These are phyloP conservation scores for Diaporthe vaccinii DNA, from an alignment of 2,329 filamentous ascomycete genomes.

Conservation along the genomic window DNA sequence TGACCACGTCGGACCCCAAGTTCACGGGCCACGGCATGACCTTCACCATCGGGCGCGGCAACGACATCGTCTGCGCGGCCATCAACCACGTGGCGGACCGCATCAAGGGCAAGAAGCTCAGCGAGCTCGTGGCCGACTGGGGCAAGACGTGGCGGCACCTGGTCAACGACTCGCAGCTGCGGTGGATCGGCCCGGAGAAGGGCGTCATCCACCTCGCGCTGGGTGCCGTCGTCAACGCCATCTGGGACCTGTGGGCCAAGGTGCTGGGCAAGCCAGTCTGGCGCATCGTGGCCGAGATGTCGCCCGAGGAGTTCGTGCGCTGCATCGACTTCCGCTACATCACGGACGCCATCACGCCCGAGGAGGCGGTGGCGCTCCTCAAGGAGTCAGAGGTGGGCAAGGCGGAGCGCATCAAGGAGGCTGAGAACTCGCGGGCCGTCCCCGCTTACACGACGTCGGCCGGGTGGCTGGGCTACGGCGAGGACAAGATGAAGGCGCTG, in stretches of 20 bases:
- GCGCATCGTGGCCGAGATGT: conserved; percentile 92
- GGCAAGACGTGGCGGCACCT: conserved; percentile 91
- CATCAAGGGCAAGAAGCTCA: conserved; percentile 80
- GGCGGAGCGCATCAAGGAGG: conserved; percentile 78
- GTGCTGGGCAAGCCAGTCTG: conserved; percentile 88
- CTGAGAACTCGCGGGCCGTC: conserved; percentile 79
- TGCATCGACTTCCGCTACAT: conserved; percentile 97
- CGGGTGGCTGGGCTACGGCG: conserved; percentile 91
- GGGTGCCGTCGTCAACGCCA: conserved; percentile 88
- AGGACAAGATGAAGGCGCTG: conserved; percentile 86
- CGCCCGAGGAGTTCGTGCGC: conserved; percentile 84
- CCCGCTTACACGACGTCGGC: conserved; percentile 93
- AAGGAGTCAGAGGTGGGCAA: conserved; percentile 77
- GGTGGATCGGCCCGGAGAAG: conserved; percentile 96
- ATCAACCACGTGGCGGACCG: conserved; percentile 84
- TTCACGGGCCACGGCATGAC: conserved; percentile 85
- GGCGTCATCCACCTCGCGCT: conserved; percentile 94
- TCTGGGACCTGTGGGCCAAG: conserved; percentile 98
- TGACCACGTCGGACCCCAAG: conserved; percentile 79
- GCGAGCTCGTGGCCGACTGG: conserved; percentile 84
- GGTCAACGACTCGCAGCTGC: conserved; percentile 90
- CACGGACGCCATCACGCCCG: conserved; percentile 89
- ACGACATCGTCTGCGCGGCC: conserved; percentile 90
- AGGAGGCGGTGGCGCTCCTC: conserved; percentile 82
- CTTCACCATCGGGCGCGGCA: conserved; percentile 90